These are phyloP conservation scores for Trichoderma atroviride DNA, from an alignment of 2,329 filamentous ascomycete species.

Conservation along the genomic window DNA sequence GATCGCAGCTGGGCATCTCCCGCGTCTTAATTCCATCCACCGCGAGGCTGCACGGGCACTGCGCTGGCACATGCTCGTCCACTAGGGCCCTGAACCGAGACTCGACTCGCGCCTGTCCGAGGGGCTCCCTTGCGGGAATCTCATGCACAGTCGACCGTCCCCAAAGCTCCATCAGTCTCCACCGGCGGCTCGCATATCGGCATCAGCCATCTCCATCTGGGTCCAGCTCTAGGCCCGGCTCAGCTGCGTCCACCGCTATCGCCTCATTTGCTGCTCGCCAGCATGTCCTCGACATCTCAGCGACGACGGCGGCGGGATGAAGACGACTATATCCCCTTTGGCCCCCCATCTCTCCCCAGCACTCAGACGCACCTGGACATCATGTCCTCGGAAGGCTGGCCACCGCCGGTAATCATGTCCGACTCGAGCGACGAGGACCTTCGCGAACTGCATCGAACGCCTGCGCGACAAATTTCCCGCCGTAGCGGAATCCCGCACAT, in stretches of 20 bases:
- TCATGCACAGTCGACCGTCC: not conserved
- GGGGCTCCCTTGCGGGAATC: not conserved
- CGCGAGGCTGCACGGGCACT: conserved; percentile 1
- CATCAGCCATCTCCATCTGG: not conserved
- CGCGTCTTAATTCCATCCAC: conserved; percentile 1
- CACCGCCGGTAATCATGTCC: conserved; percentile 11
- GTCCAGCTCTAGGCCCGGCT: not conserved
- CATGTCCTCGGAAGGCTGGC: conserved; percentile 21
- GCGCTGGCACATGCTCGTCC: conserved; percentile 1
- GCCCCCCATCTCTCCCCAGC: conserved; percentile 20
- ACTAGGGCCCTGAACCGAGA: not conserved
- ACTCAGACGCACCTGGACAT: conserved; percentile 15
- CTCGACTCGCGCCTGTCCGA: conserved; percentile 2
- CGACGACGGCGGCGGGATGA: conserved; percentile 22
- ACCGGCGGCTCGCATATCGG: not conserved
- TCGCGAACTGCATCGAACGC: not conserved
- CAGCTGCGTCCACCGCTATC: not conserved
- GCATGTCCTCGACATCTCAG: conserved; percentile 20
- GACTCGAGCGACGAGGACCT: conserved; percentile 21
- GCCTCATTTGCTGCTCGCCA: not conserved
- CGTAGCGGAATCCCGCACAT: not conserved
- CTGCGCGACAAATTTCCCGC: conserved; percentile 5
- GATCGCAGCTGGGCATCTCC: conserved; percentile 1
- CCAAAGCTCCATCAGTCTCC: not conserved
- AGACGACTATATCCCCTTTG: conserved; percentile 24